A percentile compares a stretch with the other conserved stretches of the same genome.
phyloP scores from a whole-genome alignment of 352 stramenopile genomes.

The Stephanocyclus meneghinianus region DNA sequence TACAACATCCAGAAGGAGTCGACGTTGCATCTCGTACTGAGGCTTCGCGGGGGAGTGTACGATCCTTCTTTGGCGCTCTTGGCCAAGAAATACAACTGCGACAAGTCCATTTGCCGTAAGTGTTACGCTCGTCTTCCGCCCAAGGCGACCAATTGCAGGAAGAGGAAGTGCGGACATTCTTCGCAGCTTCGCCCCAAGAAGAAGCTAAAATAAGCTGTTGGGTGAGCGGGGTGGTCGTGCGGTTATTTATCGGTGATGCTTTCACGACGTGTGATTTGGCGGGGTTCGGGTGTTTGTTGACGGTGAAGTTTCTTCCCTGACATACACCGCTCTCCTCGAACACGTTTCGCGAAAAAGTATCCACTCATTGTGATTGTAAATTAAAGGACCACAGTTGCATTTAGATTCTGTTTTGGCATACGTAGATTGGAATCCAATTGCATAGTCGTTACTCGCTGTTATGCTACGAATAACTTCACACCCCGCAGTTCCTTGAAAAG shows the following conservation, averaged over 20 bases:
- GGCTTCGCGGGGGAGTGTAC: conserved; percentile 88
- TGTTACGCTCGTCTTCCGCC: conserved; percentile 99
- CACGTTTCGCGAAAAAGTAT: background rate
- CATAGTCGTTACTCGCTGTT: no score
- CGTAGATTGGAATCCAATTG: no score
- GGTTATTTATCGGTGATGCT: background rate
- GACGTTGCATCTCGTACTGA: conserved; percentile 94
- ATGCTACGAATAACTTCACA: no score
- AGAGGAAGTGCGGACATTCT: conserved; percentile 99
- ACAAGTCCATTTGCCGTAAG: conserved; percentile 99
- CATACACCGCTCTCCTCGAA: background rate
- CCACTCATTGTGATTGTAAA: conserved; percentile 6
- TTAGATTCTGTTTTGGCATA: no score
- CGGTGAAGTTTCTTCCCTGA: background rate
- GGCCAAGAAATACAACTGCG: conserved; percentile 99
- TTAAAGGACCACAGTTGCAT: conserved; percentile 1
- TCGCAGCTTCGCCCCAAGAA: conserved; percentile 99
- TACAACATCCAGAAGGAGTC: conserved; percentile 97
- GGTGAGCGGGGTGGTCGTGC: background rate
- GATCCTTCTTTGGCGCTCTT: conserved; percentile 96
- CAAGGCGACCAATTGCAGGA: conserved; percentile 99
- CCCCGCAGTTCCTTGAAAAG: no score
- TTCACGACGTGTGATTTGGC: background rate
- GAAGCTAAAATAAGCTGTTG: conserved; percentile 96
- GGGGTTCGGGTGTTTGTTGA: background rate